Evolutionary conservation across 805 yeast species (phyloP).

Genomic region (Ogataea paradorogensis): DNA sequence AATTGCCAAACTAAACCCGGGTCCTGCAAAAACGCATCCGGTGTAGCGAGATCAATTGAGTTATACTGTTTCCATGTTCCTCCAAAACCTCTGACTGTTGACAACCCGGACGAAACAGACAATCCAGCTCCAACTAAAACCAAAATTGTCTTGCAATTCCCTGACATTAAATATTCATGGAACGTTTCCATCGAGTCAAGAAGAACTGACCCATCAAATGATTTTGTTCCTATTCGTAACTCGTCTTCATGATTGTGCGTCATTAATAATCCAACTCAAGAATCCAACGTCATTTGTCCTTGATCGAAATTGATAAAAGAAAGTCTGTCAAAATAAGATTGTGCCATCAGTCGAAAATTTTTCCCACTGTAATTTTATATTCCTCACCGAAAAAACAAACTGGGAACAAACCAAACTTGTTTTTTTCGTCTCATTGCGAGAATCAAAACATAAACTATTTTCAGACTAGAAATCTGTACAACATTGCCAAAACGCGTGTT

Average conservation of each 20-base stretch:
- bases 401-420: slow-evolving; percentile 5
- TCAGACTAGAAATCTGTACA: slow-evolving; percentile 1
- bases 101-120: slow-evolving; percentile 72
- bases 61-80: slow-evolving; percentile 78
- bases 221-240: no score
- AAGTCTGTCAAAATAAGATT: slow-evolving; percentile 10
- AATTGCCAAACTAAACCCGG: slow-evolving; percentile 92
- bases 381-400: slow-evolving; percentile 4
- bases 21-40: slow-evolving; percentile 80
- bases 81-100: slow-evolving; percentile 68
- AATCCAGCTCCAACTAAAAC: slow-evolving; percentile 83
- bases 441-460: slow-evolving; percentile 5
- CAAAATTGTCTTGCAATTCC: slow-evolving; percentile 46
- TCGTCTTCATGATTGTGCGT: neutral
- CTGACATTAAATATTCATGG: slow-evolving; percentile 39
- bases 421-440: slow-evolving; percentile 9
- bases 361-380: slow-evolving; percentile 3
- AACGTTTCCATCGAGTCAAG: slow-evolving; percentile 31
- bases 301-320: neutral
- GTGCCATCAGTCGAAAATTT: slow-evolving; percentile 10
- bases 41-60: slow-evolving; percentile 84
- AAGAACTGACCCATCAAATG: neutral
- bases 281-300: neutral
- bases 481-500: slow-evolving; percentile 2
- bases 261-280: neutral